These are phyloP conservation scores for Aspergillus tubingensis DNA, from an alignment of 2,329 filamentous ascomycete genomes.

Conservation along the genomic window DNA sequence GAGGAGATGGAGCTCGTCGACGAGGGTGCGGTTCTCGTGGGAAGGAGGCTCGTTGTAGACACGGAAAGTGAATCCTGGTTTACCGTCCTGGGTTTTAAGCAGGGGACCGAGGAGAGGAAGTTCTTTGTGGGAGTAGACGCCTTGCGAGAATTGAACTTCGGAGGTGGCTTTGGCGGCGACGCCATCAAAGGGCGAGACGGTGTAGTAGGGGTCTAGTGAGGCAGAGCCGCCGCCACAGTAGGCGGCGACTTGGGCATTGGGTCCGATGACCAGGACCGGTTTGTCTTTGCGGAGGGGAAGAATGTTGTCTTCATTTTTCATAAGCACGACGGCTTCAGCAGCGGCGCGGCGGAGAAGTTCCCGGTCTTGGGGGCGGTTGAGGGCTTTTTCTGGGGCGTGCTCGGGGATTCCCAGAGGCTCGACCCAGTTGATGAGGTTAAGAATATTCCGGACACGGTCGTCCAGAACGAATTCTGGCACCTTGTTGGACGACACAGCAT, in stretches of 20 bases:
- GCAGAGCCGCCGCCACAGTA: conserved; percentile 67
- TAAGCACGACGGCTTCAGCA: conserved; percentile 69
- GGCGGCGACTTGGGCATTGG: conserved; percentile 52
- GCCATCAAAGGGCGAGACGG: conserved; percentile 48
- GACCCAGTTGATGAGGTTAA: conserved; percentile 62
- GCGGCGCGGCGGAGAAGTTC: conserved; percentile 66
- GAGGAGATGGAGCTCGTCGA: conserved; percentile 54
- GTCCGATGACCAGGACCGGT: conserved; percentile 56
- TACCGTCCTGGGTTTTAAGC: conserved; percentile 55
- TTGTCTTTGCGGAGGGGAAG: conserved; percentile 58
- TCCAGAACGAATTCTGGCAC: conserved; percentile 58
- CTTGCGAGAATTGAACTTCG: conserved; percentile 56
- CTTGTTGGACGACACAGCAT: conserved; percentile 58
- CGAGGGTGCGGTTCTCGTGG: conserved; percentile 48
- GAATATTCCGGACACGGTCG: conserved; percentile 58
- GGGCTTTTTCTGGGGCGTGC: conserved; percentile 55
- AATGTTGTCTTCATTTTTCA: conserved; percentile 69
- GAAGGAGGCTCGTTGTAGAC: conserved; percentile 63
- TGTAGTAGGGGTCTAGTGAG: conserved; percentile 51
- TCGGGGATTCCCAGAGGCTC: conserved; percentile 58
- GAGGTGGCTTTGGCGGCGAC: conserved; percentile 39
- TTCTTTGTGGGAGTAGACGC: conserved; percentile 66
- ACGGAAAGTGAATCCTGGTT: conserved; percentile 62
- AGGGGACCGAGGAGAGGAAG: conserved; percentile 60
- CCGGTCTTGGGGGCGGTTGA: conserved; percentile 63